A percentile compares a stretch with the other conserved stretches of the same genome.
phyloP scores from a whole-genome alignment of 192 early-diverging fungal genomes.

The Oehlia diaphana region DNA sequence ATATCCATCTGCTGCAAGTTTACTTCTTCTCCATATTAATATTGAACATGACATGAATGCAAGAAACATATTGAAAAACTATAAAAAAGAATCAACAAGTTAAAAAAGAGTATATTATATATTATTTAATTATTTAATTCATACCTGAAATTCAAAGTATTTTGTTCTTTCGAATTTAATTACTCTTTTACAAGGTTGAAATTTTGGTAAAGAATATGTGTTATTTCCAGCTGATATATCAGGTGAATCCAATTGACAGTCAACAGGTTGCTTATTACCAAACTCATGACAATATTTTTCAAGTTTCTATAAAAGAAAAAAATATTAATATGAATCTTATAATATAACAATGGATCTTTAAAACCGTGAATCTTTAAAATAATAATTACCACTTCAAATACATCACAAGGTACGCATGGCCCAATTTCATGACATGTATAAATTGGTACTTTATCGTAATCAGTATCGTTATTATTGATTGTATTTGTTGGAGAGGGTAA shows the following conservation, averaged over 20 bases:
- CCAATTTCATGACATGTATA: no score
- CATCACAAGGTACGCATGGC: no score
- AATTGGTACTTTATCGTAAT: no score
- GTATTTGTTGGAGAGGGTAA: no score
- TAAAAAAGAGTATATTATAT: no score
- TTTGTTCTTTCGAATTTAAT: background rate
- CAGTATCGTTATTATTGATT: no score
- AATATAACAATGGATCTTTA: no score
- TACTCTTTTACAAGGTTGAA: constrained; percentile 6
- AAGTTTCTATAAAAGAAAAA: background rate
- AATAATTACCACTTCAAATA: no score
- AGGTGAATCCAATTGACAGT: background rate
- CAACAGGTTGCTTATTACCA: background rate
- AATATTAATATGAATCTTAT: background rate
- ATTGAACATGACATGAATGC: background rate
- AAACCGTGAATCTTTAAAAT: no score
- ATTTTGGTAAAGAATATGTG: background rate
- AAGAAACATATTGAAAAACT: constrained; percentile 8
- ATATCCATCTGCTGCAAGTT: constrained; percentile 18
- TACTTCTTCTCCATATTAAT: background rate
- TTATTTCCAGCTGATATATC: background rate
- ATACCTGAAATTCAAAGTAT: constrained; percentile 22
- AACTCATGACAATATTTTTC: background rate
- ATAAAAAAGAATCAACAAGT: background rate
- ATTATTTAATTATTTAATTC: background rate